phyloP scores from a whole-genome alignment of 148 eudicot species.

The Vaccinium darrowii region DNA sequence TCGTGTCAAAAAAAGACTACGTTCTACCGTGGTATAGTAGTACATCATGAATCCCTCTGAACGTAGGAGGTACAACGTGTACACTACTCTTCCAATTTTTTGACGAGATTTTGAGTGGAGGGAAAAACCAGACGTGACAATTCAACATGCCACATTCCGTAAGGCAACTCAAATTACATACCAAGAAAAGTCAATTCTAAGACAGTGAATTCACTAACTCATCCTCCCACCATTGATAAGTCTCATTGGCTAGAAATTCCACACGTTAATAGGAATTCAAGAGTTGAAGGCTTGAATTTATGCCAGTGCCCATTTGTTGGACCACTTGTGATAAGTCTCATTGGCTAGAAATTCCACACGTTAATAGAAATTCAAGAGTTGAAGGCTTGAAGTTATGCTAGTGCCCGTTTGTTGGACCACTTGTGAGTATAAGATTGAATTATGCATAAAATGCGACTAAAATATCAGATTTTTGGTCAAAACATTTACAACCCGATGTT shows the following conservation, averaged over 20 bases:
- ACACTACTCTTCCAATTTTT: background rate
- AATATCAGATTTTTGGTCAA: background rate
- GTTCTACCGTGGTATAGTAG: too few species aligned
- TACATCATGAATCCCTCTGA: too few species aligned
- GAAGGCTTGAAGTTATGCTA: background rate
- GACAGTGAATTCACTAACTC: background rate
- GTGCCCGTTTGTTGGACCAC: background rate
- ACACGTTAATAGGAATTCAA: background rate
- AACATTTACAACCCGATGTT: background rate
- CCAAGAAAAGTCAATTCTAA: background rate
- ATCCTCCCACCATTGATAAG: background rate
- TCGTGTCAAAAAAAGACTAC: too few species aligned
- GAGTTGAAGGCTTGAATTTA: background rate
- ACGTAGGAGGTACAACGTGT: background rate
- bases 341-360: background rate
- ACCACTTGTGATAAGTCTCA: too few species aligned
- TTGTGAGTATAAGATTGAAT: too few species aligned
- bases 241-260: background rate
- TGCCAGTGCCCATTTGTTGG: too few species aligned
- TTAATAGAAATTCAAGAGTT: background rate
- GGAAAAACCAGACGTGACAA: background rate
- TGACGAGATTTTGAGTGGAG: background rate
- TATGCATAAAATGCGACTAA: background rate
- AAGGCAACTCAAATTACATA: background rate
- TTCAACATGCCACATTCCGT: background rate